These are phyloP conservation scores for Tephrocybe sp. DNA, from an alignment of 768 basidiomycete genomes.

Conservation along the genomic window DNA sequence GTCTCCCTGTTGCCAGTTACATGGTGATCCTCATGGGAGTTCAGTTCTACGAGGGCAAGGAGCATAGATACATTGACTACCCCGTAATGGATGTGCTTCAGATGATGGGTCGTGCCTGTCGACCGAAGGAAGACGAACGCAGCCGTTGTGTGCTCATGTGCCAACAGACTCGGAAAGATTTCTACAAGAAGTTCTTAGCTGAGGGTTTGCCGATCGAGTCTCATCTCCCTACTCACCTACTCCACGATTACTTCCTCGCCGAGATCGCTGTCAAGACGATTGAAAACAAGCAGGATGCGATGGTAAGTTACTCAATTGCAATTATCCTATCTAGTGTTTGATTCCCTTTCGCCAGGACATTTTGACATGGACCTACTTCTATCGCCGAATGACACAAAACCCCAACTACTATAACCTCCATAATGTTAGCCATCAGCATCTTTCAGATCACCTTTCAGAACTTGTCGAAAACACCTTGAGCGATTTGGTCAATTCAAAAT, in stretches of 20 bases:
- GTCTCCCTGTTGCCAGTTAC: conserved; percentile 87
- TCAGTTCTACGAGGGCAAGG: conserved; percentile 93
- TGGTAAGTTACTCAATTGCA: conserved; percentile 67
- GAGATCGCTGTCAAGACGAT: conserved; percentile 99
- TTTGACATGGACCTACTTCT: conserved; percentile 98
- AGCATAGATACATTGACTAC: conserved; percentile 97
- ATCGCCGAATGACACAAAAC: conserved; percentile 95
- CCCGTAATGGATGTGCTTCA: conserved; percentile 98
- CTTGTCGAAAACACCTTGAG: conserved; percentile 90
- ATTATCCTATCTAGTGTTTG: too few species aligned
- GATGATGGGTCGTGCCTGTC: conserved; percentile 99
- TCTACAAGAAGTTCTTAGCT: conserved; percentile 97
- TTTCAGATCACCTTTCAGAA: conserved; percentile 95
- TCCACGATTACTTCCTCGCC: conserved; percentile 97
- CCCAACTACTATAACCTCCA: conserved; percentile 94
- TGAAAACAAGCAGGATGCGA: conserved; percentile 97
- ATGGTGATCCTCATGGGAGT: conserved; percentile 99
- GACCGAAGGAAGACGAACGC: conserved; percentile 82
- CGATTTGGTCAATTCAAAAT: conserved; percentile 92
- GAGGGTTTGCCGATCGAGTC: conserved; percentile 99
- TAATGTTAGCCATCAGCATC: conserved; percentile 92
- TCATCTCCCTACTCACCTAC: conserved; percentile 81
- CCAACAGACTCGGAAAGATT: conserved; percentile 96
- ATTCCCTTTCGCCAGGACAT: too few species aligned
- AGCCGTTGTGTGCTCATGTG: conserved; percentile 97